Evolutionary conservation across 2,329 filamentous ascomycete genomes (phyloP).

Genomic region (Fusarium coicis): DNA sequence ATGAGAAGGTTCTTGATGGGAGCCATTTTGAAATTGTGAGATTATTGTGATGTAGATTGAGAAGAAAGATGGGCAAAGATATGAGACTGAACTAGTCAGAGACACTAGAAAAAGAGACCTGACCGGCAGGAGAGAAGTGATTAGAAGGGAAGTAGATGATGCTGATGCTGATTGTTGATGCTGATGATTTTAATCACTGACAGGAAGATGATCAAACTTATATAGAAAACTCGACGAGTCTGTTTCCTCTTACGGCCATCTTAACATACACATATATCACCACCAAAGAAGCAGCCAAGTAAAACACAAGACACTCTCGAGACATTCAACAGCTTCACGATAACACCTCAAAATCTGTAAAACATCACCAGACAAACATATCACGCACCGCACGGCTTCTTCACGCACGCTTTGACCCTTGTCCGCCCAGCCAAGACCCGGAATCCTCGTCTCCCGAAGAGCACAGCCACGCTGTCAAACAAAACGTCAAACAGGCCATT

Average conservation of each 20-base stretch:
- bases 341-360: background rate
- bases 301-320: conserved; percentile 3
- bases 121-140: conserved; percentile 12
- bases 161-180: background rate
- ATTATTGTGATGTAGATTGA: background rate
- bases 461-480: conserved; percentile 20
- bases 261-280: background rate
- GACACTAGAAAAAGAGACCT: background rate
- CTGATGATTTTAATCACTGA: background rate
- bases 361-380: background rate
- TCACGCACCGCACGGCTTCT: background rate
- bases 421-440: background rate
- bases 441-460: conserved; percentile 8
- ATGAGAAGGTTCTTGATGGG: conserved; percentile 10
- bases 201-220: background rate
- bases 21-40: background rate
- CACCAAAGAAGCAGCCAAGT: background rate
- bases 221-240: background rate
- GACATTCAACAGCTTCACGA: conserved; percentile 2
- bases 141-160: background rate
- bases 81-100: background rate
- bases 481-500: conserved; percentile 1
- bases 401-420: conserved; percentile 49
- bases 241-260: background rate
- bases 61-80: background rate